Conservation (phyloP, 345 rosid genomes). For the Gossypium herbaceum region DNA sequence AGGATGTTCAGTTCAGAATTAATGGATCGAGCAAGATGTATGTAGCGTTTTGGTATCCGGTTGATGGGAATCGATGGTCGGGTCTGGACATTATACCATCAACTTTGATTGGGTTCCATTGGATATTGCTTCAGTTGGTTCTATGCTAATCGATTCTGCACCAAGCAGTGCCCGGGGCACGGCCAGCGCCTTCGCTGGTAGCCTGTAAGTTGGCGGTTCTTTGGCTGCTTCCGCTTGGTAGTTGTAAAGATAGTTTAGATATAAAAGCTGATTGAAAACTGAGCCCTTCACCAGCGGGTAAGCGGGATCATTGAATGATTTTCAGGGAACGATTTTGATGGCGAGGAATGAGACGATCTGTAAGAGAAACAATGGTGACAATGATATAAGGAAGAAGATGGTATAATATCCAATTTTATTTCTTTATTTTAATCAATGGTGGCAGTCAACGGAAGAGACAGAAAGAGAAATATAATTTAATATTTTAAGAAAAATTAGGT, state of each 20-base stretch:
- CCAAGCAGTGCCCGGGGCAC: constrained; percentile 42
- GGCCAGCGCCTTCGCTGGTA: constrained; percentile 52
- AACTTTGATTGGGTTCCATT: constrained; percentile 78
- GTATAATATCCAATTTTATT: constrained; percentile 22
- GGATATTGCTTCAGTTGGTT: constrained; percentile 49
- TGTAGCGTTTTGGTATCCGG: constrained; percentile 92
- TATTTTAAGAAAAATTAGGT: no score
- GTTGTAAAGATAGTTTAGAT: constrained; percentile 50
- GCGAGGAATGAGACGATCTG: constrained; percentile 17
- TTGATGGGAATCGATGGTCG: constrained; percentile 69
- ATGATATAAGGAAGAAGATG: constrained; percentile 20
- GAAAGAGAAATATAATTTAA: no score
- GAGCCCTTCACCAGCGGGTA: neutral
- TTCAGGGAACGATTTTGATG: constrained; percentile 38
- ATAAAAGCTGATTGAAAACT: constrained; percentile 35
- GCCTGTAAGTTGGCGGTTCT: constrained; percentile 46
- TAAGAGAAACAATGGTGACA: constrained; percentile 23
- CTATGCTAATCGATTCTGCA: constrained; percentile 21
- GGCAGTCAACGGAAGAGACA: no score
- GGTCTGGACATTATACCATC: constrained; percentile 79
- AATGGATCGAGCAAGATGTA: constrained; percentile 69
- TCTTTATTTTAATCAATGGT: no score
- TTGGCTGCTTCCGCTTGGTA: constrained; percentile 44
- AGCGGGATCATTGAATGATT: constrained; percentile 23
- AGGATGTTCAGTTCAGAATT: constrained; percentile 87